Conservation (phyloP, 1,139 yeast species). For the Saccharomycopsis crataegensis region DNA sequence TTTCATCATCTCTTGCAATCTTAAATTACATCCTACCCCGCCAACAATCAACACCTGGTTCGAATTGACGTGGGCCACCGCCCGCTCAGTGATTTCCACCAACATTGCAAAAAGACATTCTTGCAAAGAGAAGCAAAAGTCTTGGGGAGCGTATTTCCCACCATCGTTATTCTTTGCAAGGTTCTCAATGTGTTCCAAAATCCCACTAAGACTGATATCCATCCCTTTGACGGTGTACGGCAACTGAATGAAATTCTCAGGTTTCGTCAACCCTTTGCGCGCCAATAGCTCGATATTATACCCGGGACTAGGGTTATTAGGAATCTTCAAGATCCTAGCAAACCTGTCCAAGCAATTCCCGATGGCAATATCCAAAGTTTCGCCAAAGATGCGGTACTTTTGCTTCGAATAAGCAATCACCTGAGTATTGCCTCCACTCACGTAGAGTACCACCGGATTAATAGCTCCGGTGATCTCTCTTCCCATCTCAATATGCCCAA, state of each 20-base stretch:
- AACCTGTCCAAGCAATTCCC: conserved; percentile 95
- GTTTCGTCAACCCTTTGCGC: conserved; percentile 36
- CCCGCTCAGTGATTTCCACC: conserved; percentile 95
- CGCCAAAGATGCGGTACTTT: conserved; percentile 92
- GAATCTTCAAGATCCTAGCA: conserved; percentile 80
- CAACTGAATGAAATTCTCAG: conserved; percentile 56
- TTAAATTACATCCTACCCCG: conserved; percentile 91
- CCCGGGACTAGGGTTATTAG: conserved; percentile 96
- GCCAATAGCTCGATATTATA: conserved; percentile 95
- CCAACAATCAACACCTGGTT: conserved; percentile 91
- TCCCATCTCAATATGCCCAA: conserved; percentile 99
- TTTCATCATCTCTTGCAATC: conserved; percentile 95
- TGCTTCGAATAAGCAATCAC: conserved; percentile 94
- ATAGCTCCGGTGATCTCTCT: conserved; percentile 93
- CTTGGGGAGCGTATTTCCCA: conserved; percentile 61
- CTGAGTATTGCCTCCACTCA: conserved; percentile 97
- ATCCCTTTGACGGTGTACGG: conserved; percentile 98
- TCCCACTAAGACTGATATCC: conserved; percentile 97
- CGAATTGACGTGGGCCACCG: conserved; percentile 95
- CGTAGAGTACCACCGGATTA: conserved; percentile 93
- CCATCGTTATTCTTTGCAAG: conserved; percentile 43
- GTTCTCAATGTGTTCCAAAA: conserved; percentile 74
- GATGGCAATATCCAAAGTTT: conserved; percentile 92
- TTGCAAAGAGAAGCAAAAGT: conserved; percentile 85
- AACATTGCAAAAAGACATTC: conserved; percentile 93